Evolutionary conservation across 1,284 basidiomycete species (phyloP).

Genomic region (Lentinula novae-zelandiae): DNA sequence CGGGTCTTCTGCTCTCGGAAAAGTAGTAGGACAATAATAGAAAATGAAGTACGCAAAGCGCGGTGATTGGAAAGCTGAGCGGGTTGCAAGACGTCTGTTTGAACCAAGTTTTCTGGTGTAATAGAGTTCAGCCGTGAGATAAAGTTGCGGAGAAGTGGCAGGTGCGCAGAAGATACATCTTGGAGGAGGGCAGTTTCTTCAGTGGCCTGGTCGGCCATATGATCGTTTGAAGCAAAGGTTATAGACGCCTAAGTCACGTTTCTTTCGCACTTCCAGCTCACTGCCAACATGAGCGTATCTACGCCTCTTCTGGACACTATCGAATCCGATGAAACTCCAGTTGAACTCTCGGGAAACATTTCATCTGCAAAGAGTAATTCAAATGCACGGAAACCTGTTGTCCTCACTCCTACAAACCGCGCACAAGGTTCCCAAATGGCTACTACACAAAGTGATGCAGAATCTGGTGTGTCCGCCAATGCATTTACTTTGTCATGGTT

Average conservation of each 20-base stretch:
- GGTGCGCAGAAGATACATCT: background rate
- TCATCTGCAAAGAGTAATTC: conserved; percentile 21
- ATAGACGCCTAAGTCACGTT: background rate
- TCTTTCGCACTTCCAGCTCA: conserved; percentile 5
- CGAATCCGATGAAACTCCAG: conserved; percentile 62
- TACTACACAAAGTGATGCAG: conserved; percentile 57
- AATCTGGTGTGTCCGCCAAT: conserved; percentile 51
- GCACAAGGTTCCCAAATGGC: conserved; percentile 37
- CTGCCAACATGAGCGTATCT: conserved; percentile 38
- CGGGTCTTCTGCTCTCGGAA: conserved; percentile 22
- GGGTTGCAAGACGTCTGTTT: conserved; percentile 3
- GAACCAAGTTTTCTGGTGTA: background rate
- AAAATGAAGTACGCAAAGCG: conserved; percentile 25
- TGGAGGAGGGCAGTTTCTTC: conserved; percentile 16
- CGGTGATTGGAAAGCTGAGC: conserved; percentile 3
- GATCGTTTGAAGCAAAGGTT: background rate
- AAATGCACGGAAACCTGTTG: conserved; percentile 39
- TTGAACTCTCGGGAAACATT: conserved; percentile 35
- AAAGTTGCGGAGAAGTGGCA: conserved; percentile 14
- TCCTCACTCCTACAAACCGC: conserved; percentile 44
- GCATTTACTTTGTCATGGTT: background rate
- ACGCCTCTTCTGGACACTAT: conserved; percentile 64
- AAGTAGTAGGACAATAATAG: conserved; percentile 31
- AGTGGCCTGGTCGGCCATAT: conserved; percentile 2
- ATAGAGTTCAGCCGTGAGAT: conserved; percentile 12